These are phyloP conservation scores for Zymoseptoria pseudotritici DNA, from an alignment of 2,329 filamentous ascomycete species.

Conservation along the genomic window DNA sequence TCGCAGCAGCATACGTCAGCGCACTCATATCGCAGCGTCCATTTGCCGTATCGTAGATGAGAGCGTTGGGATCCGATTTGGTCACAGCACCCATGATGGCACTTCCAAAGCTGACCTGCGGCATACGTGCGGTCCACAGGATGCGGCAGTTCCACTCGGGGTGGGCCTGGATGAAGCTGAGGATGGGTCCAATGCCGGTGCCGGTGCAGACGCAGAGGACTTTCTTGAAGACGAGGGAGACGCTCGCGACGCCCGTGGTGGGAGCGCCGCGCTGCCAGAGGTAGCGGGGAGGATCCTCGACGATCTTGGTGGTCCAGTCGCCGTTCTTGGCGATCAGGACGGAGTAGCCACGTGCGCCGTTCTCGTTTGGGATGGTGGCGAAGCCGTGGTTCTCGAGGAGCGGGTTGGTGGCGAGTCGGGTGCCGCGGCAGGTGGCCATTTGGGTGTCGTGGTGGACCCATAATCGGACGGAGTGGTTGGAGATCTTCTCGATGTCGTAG, in stretches of 20 bases:
- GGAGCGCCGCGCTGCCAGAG: constrained; percentile 64
- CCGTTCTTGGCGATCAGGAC: constrained; percentile 65
- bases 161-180: constrained; percentile 52
- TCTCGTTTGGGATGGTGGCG: constrained; percentile 59
- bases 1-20: constrained; percentile 46
- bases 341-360: constrained; percentile 51
- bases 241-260: constrained; percentile 59
- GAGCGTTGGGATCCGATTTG: constrained; percentile 51
- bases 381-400: constrained; percentile 66
- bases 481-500: constrained; percentile 61
- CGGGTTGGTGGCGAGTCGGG: constrained; percentile 19
- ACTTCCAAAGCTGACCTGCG: constrained; percentile 55
- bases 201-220: constrained; percentile 64
- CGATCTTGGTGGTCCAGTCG: constrained; percentile 63
- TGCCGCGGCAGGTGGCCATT: constrained; percentile 37
- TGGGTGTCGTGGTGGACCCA: constrained; percentile 59
- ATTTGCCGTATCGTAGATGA: constrained; percentile 59
- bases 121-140: constrained; percentile 60
- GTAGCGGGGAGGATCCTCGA: constrained; percentile 52
- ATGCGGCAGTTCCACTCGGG: constrained; percentile 48
- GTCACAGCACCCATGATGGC: constrained; percentile 51
- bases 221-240: constrained; percentile 58
- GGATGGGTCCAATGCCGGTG: constrained; percentile 63
- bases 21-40: constrained; percentile 56
- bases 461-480: constrained; percentile 63